These are phyloP conservation scores for Raffaelea ambrosiae DNA, from an alignment of 2,329 filamentous ascomycete species.

Conservation along the genomic window DNA sequence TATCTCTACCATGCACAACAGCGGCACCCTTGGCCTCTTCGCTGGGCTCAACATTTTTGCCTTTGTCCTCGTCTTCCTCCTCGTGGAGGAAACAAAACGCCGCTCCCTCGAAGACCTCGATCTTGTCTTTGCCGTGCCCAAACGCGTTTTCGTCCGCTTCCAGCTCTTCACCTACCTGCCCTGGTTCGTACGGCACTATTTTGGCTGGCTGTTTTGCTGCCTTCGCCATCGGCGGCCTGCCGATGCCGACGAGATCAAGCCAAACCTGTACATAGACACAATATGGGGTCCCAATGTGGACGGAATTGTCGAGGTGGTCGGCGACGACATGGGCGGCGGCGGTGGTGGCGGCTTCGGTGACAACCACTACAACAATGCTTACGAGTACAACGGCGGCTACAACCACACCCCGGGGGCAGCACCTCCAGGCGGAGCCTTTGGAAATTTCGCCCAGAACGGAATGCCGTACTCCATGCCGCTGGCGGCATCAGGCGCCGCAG, in stretches of 20 bases:
- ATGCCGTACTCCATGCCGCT: background rate
- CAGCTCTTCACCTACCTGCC: conserved; percentile 48
- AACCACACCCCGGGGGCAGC: background rate
- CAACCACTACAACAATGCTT: no score
- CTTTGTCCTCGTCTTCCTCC: conserved; percentile 33
- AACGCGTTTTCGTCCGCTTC: conserved; percentile 47
- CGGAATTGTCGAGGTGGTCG: background rate
- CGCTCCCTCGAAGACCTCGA: conserved; percentile 46
- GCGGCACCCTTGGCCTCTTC: conserved; percentile 35
- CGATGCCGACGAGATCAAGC: background rate
- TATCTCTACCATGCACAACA: conserved; percentile 17
- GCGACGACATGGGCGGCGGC: no score
- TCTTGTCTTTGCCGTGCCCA: conserved; percentile 52
- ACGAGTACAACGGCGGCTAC: no score
- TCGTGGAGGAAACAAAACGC: conserved; percentile 46
- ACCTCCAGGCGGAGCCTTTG: no score
- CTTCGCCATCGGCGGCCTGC: background rate
- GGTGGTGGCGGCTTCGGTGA: no score
- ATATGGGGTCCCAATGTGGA: background rate
- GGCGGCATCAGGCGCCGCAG: background rate
- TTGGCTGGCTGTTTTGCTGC: conserved; percentile 32
- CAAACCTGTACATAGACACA: conserved; percentile 1
- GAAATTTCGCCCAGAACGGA: no score
- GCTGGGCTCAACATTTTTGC: conserved; percentile 36
- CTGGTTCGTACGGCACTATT: conserved; percentile 50